A percentile compares a stretch with the other conserved stretches of the same genome.
These are phyloP conservation scores for Picea glauca DNA, from an alignment of 75 land plant species.

Conservation along the genomic window DNA sequence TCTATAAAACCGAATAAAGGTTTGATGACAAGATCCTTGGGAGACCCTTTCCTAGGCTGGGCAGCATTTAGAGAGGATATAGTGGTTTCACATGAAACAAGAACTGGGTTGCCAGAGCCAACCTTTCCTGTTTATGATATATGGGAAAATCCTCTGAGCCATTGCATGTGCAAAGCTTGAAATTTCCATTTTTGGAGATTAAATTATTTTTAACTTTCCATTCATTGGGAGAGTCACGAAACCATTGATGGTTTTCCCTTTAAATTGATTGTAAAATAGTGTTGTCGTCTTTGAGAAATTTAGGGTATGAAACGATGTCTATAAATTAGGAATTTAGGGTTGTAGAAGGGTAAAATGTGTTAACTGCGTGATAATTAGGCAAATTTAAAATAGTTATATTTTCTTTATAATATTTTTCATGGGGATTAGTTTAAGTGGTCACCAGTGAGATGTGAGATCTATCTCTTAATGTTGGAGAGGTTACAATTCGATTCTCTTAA, in stretches of 20 bases:
- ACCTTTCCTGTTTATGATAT: slow-evolving; percentile 91
- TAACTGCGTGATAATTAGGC: no score
- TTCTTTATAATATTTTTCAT: no score
- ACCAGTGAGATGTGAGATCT: no score
- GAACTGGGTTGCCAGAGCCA: slow-evolving; percentile 90
- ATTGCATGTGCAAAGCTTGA: slow-evolving; percentile 87
- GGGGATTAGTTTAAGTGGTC: no score
- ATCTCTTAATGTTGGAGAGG: no score
- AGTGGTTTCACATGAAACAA: slow-evolving; percentile 67
- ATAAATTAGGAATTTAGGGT: background rate
- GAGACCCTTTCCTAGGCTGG: slow-evolving; percentile 95
- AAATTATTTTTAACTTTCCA: background rate
- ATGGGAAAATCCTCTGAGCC: slow-evolving; percentile 93
- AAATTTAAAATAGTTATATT: no score
- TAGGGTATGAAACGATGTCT: background rate
- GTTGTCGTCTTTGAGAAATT: background rate
- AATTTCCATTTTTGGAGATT: background rate
- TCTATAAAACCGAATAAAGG: slow-evolving; percentile 96
- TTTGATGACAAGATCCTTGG: slow-evolving; percentile 87
- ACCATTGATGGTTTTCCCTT: background rate
- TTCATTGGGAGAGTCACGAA: background rate
- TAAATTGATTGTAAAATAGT: slow-evolving; percentile 1
- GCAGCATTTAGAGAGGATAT: slow-evolving; percentile 78
- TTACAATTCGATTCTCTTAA: no score
- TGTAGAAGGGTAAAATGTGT: background rate